phyloP scores from a whole-genome alignment of 1,284 basidiomycete genomes.

The Ganoderma lingzhi region DNA sequence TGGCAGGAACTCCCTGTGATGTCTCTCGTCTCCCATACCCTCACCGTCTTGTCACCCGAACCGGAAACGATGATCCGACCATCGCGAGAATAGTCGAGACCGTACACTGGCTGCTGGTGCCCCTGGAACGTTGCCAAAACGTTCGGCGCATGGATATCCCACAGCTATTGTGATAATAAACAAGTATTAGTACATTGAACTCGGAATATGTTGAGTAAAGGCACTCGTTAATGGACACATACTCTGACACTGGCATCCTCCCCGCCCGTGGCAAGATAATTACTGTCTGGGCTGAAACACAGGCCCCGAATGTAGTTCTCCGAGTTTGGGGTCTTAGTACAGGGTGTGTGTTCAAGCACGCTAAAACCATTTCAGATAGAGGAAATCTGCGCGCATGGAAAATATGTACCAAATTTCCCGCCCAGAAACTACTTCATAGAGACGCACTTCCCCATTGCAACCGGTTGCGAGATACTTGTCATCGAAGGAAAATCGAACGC shows the following conservation, averaged over 20 bases:
- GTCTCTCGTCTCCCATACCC: slow-evolving; percentile 84
- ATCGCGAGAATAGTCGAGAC: slow-evolving; percentile 84
- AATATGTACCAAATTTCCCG: slow-evolving; percentile 73
- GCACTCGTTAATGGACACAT: no score
- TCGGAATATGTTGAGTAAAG: no score
- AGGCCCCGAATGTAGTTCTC: slow-evolving; percentile 67
- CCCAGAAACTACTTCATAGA: slow-evolving; percentile 90
- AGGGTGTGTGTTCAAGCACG: slow-evolving; percentile 63
- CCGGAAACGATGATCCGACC: slow-evolving; percentile 83
- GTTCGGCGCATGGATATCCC: slow-evolving; percentile 80
- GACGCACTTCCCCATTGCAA: slow-evolving; percentile 90
- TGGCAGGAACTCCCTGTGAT: slow-evolving; percentile 41
- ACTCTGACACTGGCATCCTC: slow-evolving; percentile 53
- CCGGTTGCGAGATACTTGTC: slow-evolving; percentile 91
- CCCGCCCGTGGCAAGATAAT: slow-evolving; percentile 72
- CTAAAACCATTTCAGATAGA: slow-evolving; percentile 39
- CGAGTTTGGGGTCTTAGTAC: slow-evolving; percentile 61
- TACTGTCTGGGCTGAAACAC: slow-evolving; percentile 76
- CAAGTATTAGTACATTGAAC: no score
- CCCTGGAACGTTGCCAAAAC: slow-evolving; percentile 80
- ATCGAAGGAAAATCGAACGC: slow-evolving; percentile 90
- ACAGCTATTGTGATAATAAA: slow-evolving; percentile 58
- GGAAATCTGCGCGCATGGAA: neutral
- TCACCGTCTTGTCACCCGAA: slow-evolving; percentile 84
- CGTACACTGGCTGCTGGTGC: slow-evolving; percentile 90